These are phyloP conservation scores for Candida sanyaensis DNA, from an alignment of 1,139 yeast genomes.

Conservation along the genomic window DNA sequence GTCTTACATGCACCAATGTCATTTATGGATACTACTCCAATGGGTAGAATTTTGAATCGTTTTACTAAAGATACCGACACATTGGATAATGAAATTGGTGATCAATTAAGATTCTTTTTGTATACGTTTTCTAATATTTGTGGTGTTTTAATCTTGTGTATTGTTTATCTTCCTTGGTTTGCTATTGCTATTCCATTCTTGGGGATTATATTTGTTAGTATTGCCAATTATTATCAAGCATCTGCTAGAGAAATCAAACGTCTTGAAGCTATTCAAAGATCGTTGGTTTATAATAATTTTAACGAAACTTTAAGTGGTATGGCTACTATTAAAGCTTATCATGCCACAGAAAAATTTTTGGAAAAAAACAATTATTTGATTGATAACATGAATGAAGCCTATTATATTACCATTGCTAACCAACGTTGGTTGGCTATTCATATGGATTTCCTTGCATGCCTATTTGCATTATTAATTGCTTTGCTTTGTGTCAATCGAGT, in stretches of 20 bases:
- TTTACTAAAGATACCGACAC: conserved; percentile 85
- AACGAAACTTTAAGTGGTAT: conserved; percentile 76
- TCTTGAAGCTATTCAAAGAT: conserved; percentile 74
- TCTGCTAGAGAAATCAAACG: conserved; percentile 79
- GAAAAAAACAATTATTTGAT: conserved; percentile 50
- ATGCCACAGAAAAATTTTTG: conserved; percentile 50
- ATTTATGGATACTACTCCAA: conserved; percentile 63
- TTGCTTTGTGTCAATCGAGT: conserved; percentile 67
- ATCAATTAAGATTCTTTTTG: conserved; percentile 53
- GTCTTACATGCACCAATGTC: conserved; percentile 66
- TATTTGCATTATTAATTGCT: conserved; percentile 50
- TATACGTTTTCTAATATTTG: conserved; percentile 52
- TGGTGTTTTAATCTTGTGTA: conserved; percentile 69
- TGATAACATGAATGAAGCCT: conserved; percentile 74
- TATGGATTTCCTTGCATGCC: conserved; percentile 56
- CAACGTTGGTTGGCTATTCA: conserved; percentile 84
- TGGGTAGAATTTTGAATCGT: conserved; percentile 61
- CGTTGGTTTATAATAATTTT: conserved; percentile 74
- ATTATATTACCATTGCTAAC: conserved; percentile 63
- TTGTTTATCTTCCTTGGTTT: conserved; percentile 74
- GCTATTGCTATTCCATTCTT: conserved; percentile 49
- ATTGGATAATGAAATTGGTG: conserved; percentile 74
- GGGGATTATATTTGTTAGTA: conserved; percentile 31
- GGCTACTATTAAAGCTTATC: conserved; percentile 69
- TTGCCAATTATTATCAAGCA: conserved; percentile 61